Evolutionary conservation across 495 filamentous ascomycete genomes (phyloP).

Genomic region (Penicillium ochrochloron): DNA sequence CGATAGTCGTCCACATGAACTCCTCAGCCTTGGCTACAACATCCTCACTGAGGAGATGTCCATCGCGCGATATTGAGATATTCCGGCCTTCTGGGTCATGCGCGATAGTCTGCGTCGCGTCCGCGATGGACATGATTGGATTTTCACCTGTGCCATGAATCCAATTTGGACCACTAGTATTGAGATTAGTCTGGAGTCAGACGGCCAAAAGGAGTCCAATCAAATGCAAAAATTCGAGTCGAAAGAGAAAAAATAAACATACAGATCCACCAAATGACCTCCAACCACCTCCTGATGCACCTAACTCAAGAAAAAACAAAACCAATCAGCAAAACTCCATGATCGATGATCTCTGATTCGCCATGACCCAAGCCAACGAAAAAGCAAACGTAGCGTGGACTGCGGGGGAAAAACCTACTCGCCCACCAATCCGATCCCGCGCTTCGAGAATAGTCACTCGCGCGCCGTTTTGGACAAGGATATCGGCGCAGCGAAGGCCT

Average conservation of each 20-base stretch:
- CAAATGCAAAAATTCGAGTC: not conserved
- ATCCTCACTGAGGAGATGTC: conserved; percentile 56
- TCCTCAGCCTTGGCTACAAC: conserved; percentile 59
- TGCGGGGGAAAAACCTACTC: conserved; percentile 54
- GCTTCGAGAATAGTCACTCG: conserved; percentile 86
- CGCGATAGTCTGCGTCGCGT: conserved; percentile 63
- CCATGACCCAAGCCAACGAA: not conserved
- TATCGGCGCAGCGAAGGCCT: conserved; percentile 85
- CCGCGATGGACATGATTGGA: conserved; percentile 79
- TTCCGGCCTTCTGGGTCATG: conserved; percentile 59
- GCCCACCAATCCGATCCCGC: conserved; percentile 80
- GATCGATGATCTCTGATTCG: not conserved
- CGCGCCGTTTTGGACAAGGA: conserved; percentile 77
- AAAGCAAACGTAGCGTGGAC: not conserved
- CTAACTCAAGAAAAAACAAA: conserved; percentile 26
- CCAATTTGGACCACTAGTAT: conserved; percentile 83
- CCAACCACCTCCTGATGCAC: conserved; percentile 45
- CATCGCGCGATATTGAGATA: conserved; percentile 65
- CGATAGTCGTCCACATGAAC: conserved; percentile 79
- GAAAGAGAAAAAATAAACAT: conserved; percentile 1
- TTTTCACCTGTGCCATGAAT: conserved; percentile 88
- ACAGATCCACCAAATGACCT: conserved; percentile 55
- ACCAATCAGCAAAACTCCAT: not conserved
- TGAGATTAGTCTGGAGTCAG: not conserved
- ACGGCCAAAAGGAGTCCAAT: not conserved